phyloP scores from a whole-genome alignment of 495 filamentous ascomycete species.

The Xylaria grammica region DNA sequence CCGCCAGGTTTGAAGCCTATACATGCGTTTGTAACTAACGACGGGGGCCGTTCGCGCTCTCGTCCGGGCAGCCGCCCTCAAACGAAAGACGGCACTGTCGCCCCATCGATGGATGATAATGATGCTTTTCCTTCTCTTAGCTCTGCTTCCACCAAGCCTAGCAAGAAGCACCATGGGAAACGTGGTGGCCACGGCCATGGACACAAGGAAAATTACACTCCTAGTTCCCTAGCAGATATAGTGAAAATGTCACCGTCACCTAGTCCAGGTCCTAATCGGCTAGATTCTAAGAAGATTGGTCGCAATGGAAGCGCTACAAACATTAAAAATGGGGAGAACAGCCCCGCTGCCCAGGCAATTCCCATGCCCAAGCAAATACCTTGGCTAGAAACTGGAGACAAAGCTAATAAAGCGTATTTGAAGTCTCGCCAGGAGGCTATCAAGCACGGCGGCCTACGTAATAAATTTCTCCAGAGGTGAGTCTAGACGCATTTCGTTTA shows the following conservation, averaged over 20 bases:
- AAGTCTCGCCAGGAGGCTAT: slow-evolving; percentile 93
- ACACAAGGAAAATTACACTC: slow-evolving; percentile 69
- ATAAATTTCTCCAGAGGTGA: slow-evolving; percentile 96
- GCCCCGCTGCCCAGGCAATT: slow-evolving; percentile 79
- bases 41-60: slow-evolving; percentile 73
- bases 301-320: slow-evolving; percentile 60
- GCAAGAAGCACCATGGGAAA: slow-evolving; percentile 91
- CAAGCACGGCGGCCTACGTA: slow-evolving; percentile 91
- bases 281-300: slow-evolving; percentile 54
- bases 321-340: slow-evolving; percentile 73
- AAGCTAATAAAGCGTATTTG: slow-evolving; percentile 89
- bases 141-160: slow-evolving; percentile 74
- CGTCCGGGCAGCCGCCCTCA: slow-evolving; percentile 87
- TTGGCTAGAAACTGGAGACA: slow-evolving; percentile 94
- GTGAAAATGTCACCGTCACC: slow-evolving; percentile 80
- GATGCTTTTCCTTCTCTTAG: slow-evolving; percentile 96
- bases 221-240: slow-evolving; percentile 90
- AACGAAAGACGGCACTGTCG: slow-evolving; percentile 66
- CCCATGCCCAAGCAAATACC: slow-evolving; percentile 89
- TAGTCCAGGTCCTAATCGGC: slow-evolving; percentile 47
- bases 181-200: slow-evolving; percentile 76
- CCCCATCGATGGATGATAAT: slow-evolving; percentile 86
- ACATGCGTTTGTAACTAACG: slow-evolving; percentile 55
- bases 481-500: background rate
- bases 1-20: slow-evolving; percentile 66